A percentile compares a stretch with the other conserved stretches of the same genome.
Evolutionary conservation across 202 grass and related monocot genomes (phyloP).

Genomic region (Schoenoplectus triqueter): DNA sequence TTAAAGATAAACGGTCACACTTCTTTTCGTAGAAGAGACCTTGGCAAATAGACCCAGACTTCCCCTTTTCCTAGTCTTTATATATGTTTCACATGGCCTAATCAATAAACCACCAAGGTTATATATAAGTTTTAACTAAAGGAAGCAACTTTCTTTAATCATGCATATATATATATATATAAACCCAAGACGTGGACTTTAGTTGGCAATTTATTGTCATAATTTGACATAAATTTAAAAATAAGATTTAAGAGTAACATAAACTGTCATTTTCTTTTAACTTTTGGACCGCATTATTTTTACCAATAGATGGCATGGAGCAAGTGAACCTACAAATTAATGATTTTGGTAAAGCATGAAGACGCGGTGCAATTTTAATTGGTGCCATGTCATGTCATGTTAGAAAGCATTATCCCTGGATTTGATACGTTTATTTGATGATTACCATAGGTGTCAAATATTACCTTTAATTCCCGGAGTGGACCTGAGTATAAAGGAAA

Average conservation of each 20-base stretch:
- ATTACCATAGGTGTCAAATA: constrained; percentile 39
- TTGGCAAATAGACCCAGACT: constrained; percentile 30
- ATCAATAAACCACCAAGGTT: background rate
- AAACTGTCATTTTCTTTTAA: background rate
- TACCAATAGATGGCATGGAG: background rate
- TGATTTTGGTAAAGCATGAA: constrained; percentile 2
- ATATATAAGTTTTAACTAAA: background rate
- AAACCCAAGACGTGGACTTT: too few relatives aligned
- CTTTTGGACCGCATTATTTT: background rate
- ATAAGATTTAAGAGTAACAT: too few relatives aligned
- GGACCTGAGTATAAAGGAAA: constrained; percentile 35
- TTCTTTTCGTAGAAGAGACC: constrained; percentile 30
- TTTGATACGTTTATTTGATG: constrained; percentile 45
- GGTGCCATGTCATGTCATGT: constrained; percentile 27
- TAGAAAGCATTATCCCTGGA: constrained; percentile 39
- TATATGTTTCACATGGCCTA: constrained; percentile 26
- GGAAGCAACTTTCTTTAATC: background rate
- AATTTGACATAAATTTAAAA: background rate
- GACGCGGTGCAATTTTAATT: background rate
- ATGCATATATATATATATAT: too few relatives aligned
- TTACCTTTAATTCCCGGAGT: constrained; percentile 40
- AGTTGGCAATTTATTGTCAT: background rate
- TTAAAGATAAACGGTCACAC: constrained; percentile 28
- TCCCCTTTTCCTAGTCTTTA: constrained; percentile 15
- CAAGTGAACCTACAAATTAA: background rate